phyloP scores from a whole-genome alignment of 352 stramenopile species.

The Pythium aristosporum region DNA sequence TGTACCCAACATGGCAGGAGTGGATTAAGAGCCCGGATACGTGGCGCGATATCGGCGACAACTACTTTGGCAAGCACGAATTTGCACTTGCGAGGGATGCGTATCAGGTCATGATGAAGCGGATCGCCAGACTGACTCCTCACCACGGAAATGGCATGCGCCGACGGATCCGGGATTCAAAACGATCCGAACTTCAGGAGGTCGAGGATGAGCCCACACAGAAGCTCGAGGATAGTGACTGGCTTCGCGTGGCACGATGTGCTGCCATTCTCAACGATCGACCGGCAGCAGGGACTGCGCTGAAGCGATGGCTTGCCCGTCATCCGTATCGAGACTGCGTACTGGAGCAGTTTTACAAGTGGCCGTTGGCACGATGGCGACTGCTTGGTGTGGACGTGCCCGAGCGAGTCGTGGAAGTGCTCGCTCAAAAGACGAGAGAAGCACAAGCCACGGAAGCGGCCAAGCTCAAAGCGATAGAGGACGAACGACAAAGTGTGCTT shows the following conservation, averaged over 20 bases:
- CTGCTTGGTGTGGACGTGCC: constrained; percentile 50
- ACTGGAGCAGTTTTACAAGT: constrained; percentile 42
- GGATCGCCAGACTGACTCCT: constrained; percentile 34
- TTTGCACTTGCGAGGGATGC: constrained; percentile 63
- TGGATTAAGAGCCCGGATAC: constrained; percentile 53
- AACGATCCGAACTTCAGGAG: constrained; percentile 21
- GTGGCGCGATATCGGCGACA: constrained; percentile 52
- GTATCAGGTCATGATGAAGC: constrained; percentile 58
- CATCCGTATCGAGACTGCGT: constrained; percentile 44
- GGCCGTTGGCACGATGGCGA: constrained; percentile 63
- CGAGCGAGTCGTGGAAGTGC: constrained; percentile 29
- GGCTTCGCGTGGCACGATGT: constrained; percentile 50
- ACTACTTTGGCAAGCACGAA: constrained; percentile 45
- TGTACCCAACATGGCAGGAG: constrained; percentile 49
- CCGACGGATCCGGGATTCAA: constrained; percentile 28
- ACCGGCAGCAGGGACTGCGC: constrained; percentile 17
- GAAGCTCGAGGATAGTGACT: constrained; percentile 38
- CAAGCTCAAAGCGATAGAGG: constrained; percentile 24
- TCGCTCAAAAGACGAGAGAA: constrained; percentile 25
- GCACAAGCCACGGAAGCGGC: constrained; percentile 15
- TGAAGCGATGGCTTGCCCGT: constrained; percentile 43
- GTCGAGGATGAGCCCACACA: not conserved
- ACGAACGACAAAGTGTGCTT: constrained; percentile 34
- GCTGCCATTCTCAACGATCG: constrained; percentile 53
- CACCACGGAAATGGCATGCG: constrained; percentile 34